Evolutionary conservation across 257 asterid species (phyloP).

Genomic region (Nicotiana tabacum): DNA sequence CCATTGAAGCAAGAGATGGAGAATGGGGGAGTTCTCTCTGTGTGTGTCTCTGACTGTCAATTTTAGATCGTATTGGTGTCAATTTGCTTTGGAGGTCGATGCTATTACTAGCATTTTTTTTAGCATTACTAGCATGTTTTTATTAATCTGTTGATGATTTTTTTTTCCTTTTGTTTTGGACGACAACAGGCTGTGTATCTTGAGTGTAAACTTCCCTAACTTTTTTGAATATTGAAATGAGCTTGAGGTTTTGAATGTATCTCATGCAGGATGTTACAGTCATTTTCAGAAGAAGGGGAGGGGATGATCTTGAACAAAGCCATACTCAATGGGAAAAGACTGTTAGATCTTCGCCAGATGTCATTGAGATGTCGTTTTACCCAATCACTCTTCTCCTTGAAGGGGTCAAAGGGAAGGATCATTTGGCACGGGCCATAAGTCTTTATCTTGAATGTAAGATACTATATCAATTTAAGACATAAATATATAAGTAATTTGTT

Average conservation of each 20-base stretch:
- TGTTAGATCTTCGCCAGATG: conserved; percentile 72
- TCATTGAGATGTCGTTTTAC: conserved; percentile 73
- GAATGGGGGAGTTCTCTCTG: neutral
- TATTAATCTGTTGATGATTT: neutral
- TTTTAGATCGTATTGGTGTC: neutral
- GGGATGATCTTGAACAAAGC: conserved; percentile 84
- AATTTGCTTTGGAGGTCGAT: neutral
- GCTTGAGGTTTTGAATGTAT: conserved; percentile 3
- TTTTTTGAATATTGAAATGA: neutral
- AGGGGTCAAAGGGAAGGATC: conserved; percentile 61
- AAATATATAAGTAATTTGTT: neutral
- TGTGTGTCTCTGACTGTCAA: neutral
- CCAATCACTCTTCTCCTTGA: conserved; percentile 68
- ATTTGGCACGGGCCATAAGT: conserved; percentile 64
- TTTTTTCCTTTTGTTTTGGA: too few species aligned
- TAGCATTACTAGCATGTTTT: neutral
- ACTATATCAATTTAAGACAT: neutral
- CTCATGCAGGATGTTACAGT: conserved; percentile 71
- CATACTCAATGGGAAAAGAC: conserved; percentile 72
- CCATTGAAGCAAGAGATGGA: neutral
- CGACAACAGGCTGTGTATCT: neutral
- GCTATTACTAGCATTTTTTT: neutral
- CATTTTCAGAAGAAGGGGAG: conserved; percentile 85
- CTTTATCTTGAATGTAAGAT: conserved; percentile 72
- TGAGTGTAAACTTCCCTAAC: neutral